phyloP scores from a whole-genome alignment of 768 basidiomycete species.

The Hericium erinaceus region DNA sequence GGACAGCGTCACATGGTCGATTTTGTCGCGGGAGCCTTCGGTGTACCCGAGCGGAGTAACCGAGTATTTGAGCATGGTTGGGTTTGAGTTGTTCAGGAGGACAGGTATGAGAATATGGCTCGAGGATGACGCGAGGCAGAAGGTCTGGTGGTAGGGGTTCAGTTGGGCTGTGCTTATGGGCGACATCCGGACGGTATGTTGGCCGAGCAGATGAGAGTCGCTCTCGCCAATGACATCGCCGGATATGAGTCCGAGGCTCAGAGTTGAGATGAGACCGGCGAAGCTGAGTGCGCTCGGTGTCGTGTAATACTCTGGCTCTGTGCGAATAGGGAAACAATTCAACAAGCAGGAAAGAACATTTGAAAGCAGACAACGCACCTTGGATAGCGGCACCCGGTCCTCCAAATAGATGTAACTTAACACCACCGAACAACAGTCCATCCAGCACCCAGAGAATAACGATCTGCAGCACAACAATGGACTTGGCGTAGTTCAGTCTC shows the following conservation, averaged over 20 bases:
- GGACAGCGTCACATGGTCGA: constrained; percentile 22
- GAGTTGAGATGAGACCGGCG: constrained; percentile 36
- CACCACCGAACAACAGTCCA: constrained; percentile 63
- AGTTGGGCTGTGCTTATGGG: constrained; percentile 90
- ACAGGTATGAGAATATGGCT: constrained; percentile 66
- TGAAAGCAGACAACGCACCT: constrained; percentile 7
- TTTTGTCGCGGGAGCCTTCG: constrained; percentile 25
- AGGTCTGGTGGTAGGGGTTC: constrained; percentile 66
- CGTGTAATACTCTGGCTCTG: constrained; percentile 6
- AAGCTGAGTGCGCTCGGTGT: constrained; percentile 30
- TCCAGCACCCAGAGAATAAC: constrained; percentile 52
- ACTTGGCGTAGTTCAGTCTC: constrained; percentile 55
- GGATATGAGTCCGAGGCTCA: constrained; percentile 44
- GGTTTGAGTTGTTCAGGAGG: constrained; percentile 84
- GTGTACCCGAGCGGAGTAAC: constrained; percentile 53
- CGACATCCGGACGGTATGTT: constrained; percentile 87
- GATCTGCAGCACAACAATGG: constrained; percentile 57
- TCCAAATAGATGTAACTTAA: constrained; percentile 43
- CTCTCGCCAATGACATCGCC: constrained; percentile 28
- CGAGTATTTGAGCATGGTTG: constrained; percentile 62
- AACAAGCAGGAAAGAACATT: constrained; percentile 5
- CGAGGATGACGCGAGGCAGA: constrained; percentile 54
- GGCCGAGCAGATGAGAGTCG: constrained; percentile 65
- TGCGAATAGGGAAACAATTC: constrained; percentile 16
- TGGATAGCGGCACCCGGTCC: constrained; percentile 14